Evolutionary conservation across 768 basidiomycete species (phyloP), one percentile per base, ranked within the genome.

Genomic region (Leccinum sublutescens): DNA sequence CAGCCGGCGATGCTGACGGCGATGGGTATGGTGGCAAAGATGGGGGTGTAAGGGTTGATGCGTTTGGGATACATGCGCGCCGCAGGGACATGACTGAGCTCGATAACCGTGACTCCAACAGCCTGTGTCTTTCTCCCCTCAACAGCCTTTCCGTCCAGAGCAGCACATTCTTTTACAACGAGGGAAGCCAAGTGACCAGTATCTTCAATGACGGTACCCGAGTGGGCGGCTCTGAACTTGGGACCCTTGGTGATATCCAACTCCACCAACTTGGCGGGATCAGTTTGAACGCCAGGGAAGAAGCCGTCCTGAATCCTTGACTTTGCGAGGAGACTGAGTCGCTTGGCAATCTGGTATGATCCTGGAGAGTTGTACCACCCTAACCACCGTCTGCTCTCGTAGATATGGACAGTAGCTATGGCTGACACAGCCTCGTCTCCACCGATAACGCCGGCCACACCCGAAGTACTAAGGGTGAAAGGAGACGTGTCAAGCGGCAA

Each of bases 341-440:
- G 66, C 56, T 66, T 76, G 9, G 73, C 76, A 9, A 77, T 68
- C 23, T 62, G 58, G 55, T 74, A 75, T 11, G 75, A 74, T 14
- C 75, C 75, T 3, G 75, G 75, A 11, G 76, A 63, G 40, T 77
- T 76, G 40, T 76, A 77, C 72, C 75, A 77, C 5, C 75, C 75
- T 14, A 77, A 40, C 71, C 68, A 76, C 27, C 61, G 68, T 50
- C 73, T 69, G 8, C 68, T 66, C 54, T 68, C 64, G 55, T 68
- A 74, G 17, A 77, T 58, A 51, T 76, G 76, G 14, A 77, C 69
- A 2, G 74, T 74, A 1, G 71, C 68, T 72, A 77, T 76, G 21
- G 76, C 73, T 1, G 76, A 69, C 5, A 77, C 66, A 7, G 75
- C 75, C 40, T 76, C 75, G 12, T 76, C 75, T 10, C 75, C 75